phyloP scores from a whole-genome alignment of 768 basidiomycete genomes.

The Polyporus arcularius region DNA sequence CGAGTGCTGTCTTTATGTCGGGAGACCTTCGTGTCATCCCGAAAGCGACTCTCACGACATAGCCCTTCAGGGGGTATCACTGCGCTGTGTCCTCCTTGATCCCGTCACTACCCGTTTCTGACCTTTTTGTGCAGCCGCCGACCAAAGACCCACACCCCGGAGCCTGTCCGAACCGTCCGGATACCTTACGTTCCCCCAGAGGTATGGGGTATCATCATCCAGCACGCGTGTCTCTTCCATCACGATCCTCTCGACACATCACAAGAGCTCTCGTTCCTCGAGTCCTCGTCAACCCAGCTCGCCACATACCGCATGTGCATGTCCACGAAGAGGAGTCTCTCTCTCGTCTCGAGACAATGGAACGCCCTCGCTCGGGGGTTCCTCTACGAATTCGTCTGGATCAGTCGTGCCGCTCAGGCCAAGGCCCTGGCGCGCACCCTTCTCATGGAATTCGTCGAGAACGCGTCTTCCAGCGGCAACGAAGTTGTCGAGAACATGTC shows the following conservation, averaged over 20 bases:
- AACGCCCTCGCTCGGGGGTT: conserved; percentile 53
- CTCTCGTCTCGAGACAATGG: conserved; percentile 60
- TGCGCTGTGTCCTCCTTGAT: background rate
- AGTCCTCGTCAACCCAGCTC: conserved; percentile 43
- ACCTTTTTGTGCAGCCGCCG: conserved; percentile 9
- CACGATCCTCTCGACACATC: conserved; percentile 50
- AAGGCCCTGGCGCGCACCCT: conserved; percentile 46
- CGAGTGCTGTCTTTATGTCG: background rate
- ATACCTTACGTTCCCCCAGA: conserved; percentile 47
- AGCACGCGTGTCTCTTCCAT: conserved; percentile 49
- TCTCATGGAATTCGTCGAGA: conserved; percentile 42
- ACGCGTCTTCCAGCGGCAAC: conserved; percentile 26
- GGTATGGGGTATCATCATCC: conserved; percentile 66
- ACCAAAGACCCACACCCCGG: background rate
- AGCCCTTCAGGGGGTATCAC: no score
- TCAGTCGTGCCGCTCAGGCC: conserved; percentile 54
- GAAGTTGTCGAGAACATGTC: conserved; percentile 37
- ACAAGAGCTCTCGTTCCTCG: conserved; percentile 60
- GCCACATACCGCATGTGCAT: conserved; percentile 49
- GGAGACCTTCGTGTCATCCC: background rate
- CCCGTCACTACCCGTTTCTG: background rate
- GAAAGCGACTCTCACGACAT: no score
- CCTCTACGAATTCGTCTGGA: conserved; percentile 73
- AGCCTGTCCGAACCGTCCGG: background rate
- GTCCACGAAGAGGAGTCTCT: conserved; percentile 49